Evolutionary conservation across 441 rosid genomes (phyloP), one percentile per base, ranked within the genome.

Genomic region (Aquilaria agallochum): DNA sequence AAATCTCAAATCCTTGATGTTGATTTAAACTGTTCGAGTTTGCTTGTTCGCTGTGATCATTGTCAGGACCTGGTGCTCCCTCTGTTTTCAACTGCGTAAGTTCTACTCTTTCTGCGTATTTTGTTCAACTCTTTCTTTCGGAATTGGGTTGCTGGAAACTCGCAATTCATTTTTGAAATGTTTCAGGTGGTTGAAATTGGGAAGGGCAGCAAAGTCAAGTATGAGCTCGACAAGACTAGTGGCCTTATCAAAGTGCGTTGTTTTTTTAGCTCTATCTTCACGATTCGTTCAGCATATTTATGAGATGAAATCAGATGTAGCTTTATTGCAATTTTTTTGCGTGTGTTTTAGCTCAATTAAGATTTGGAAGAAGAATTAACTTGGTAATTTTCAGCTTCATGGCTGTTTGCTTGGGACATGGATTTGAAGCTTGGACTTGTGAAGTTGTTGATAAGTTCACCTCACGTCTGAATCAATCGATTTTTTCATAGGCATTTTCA

Each of bases 131-230:
- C 8, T 44, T 36, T 50, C 14, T 54, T 55, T 48, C 0, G 11
- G 46, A 12, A 12, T 49, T 33, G 14, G 55, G 46, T 51, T 51
- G 44, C 36, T 31, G 45, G 20, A 51, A 7, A 51, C 8, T 15
- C n/a, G 20, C 54, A 9, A 15, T 40, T 15, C 2, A 6, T 5
- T 42, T 42, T 11, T 12, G 47, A 4, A 40, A 9, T 56, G 56
- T 57, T 56, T 59, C 78, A 95, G 99, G 98, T 95, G 55, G 80
- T 95, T 64, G 98, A 95, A 72, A 95, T 95, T 62, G 65, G 97
- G 68, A 92, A 92, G 72, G 99, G 99, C 11, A 79, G 98, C 78
- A 92, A 95, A 81, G 99, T 95, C 15, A 92, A 95, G 78, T 95
- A 95, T 32, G 97, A 95, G 77, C 91, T 95, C 8, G 97, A 95